Base-by-base conservation (phyloP, 768 basidiomycete species). In the Pluteus cervinus region DNA sequence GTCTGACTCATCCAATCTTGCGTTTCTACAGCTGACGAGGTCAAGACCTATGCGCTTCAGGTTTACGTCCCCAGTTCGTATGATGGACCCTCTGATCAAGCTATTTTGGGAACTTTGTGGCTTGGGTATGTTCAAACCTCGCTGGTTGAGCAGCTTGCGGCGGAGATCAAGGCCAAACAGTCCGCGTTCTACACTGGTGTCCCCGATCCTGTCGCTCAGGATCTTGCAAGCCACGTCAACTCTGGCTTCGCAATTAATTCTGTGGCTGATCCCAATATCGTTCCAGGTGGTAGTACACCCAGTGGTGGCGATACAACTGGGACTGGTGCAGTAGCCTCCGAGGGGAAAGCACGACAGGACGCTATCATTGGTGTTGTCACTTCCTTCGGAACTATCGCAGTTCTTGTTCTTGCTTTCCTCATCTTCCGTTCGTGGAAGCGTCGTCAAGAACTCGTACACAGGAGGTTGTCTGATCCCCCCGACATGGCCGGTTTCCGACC, bases 281-380 rank as follows among this genome's bases (percentile, higher is more conserved):
- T 39, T 8, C 22, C 46, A 12, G 23, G 49, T 18, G 24, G 33
- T 4, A 38, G 52, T 9, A 57, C 53, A 24, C 46, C 44, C 18
- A 40, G 41, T 10, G 48, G 45, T 24, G 37, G 36, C 15, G 50
- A 47, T 10, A 46, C 49, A 21, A 48, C 48, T 7, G 47, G 42
- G 10, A 48, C 55, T 1, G 60, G 49, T 20, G 57, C 53, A 17
- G 56, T 63, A 11, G 52, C 55, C n/a, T 44, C 45, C 25, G 48
- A 44, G 15, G 61, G 62, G 38, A 76, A 73, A 49, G 64, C 69
- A 11, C 71, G 88, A 9, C 75, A 85, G 51, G 79, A 93, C 47
- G 87, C 87, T 17, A 91, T 94, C 53, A 92, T 96, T 44, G 92
- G 92, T 15, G 89, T 94, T 3, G 86, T 90, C 45, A 79, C 75